A percentile compares a stretch with the other conserved stretches of the same genome.
These are phyloP conservation scores for Emericellopsis atlantica DNA, from an alignment of 2,329 filamentous ascomycete genomes.

Conservation along the genomic window DNA sequence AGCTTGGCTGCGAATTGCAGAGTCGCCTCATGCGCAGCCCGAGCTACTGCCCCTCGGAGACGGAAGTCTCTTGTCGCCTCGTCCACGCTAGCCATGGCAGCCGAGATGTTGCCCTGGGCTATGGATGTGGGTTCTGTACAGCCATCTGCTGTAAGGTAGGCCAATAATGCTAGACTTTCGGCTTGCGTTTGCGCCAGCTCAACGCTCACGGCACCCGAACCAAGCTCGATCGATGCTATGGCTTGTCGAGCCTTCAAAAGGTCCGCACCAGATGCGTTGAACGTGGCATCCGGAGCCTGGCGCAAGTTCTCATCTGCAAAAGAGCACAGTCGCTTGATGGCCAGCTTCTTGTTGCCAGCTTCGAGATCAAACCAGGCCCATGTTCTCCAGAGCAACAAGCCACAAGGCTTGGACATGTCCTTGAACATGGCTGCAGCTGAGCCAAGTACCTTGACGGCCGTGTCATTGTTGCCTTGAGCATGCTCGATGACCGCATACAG, in stretches of 20 bases:
- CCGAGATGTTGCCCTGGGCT: constrained; percentile 41
- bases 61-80: constrained; percentile 28
- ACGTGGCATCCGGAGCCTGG: constrained; percentile 4
- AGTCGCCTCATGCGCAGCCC: constrained; percentile 43
- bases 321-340: constrained; percentile 25
- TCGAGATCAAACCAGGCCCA: constrained; percentile 59
- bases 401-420: neutral
- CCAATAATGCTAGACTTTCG: constrained; percentile 51
- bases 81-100: constrained; percentile 29
- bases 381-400: constrained; percentile 20
- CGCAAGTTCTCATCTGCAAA: constrained; percentile 17
- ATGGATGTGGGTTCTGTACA: constrained; percentile 28
- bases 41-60: constrained; percentile 17
- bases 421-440: constrained; percentile 24
- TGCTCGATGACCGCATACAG: constrained; percentile 65
- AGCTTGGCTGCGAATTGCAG: constrained; percentile 58
- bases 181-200: constrained; percentile 34
- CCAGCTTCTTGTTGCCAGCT: constrained; percentile 16
- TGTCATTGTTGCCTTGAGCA: constrained; percentile 38
- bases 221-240: constrained; percentile 39
- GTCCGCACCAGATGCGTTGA: constrained; percentile 21
- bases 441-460: constrained; percentile 51
- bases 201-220: constrained; percentile 38
- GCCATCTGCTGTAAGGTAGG: constrained; percentile 44
- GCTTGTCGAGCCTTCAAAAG: constrained; percentile 16